phyloP scores from a whole-genome alignment of 78 protist genomes.

The Dictyostelium brefeldianum region DNA sequence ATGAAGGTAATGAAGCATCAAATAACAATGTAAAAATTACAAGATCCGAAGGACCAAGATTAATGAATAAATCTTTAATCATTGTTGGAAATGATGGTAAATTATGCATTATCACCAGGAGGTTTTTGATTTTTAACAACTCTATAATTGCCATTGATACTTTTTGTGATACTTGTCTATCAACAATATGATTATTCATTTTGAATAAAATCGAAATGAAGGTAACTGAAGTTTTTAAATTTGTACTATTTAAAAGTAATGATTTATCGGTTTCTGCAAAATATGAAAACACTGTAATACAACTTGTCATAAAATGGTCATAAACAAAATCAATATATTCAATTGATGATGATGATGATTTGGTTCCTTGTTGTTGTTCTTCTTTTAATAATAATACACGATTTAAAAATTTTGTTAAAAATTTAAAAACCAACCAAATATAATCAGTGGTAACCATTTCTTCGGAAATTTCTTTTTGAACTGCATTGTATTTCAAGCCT shows the following conservation, averaged over 20 bases:
- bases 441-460: conserved; percentile 6
- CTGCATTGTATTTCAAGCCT: background rate
- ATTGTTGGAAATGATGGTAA: conserved; percentile 18
- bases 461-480: conserved; percentile 1
- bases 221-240: background rate
- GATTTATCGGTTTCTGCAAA: background rate
- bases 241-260: background rate
- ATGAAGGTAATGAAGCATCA: conserved; percentile 4
- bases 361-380: background rate
- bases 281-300: background rate
- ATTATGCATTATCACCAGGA: background rate
- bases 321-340: background rate
- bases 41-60: background rate
- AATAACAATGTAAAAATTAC: background rate
- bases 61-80: conserved; percentile 17
- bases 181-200: background rate
- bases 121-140: background rate
- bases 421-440: background rate
- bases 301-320: background rate
- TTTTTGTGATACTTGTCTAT: background rate
- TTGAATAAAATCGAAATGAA: background rate
- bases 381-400: background rate
- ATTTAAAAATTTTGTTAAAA: background rate
- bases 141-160: background rate
- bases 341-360: background rate